Base-by-base conservation (phyloP, 805 yeast species). In the Saccharomycopsis olivae region DNA sequence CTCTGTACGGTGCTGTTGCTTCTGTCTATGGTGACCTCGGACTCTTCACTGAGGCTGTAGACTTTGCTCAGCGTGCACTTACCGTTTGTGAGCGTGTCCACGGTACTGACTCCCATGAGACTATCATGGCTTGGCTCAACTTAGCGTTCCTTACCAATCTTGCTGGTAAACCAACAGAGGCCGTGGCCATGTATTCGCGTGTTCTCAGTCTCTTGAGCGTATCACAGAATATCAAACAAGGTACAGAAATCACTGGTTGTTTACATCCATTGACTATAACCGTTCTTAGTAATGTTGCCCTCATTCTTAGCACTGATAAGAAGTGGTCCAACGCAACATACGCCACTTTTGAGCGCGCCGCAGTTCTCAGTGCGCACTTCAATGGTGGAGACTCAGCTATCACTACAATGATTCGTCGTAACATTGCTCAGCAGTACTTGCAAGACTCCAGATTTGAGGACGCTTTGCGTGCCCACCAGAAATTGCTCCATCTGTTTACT, bases 71-170 rank as follows among this genome's bases (percentile, higher is more conserved):
- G 50, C 78, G 73, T 55, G 74, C 95, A 2, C 69, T 76, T 46
- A 64, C 74, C 29, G 73, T 87, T 46, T 68, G 78, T 44, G 97
- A 89, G 65, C 76, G 97, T 61, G 68, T 77, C 10, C 58, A 65
- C 38, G 98, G 98, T 46, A 58, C 76, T 47, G 97, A 89, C 54
- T 73, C 92, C 11, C 73, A 71, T 52, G 89, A 86, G 48, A 71
- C 88, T 19, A 58, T 85, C 29, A 69, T 85, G 49, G 65, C 84
- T 30, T 73, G 80, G 55, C 67, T 78, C 51, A 86, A 85, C 59
- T 62, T 88, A 49, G 94, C 92, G 1, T 71, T 68, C 53, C 69
- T 71, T 52, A 96, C 88, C 58, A 62, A 75, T 30, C 61, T 72
- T 8, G 71, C 73, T 49, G 73, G 73, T 27, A 73, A 75, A 50